A percentile compares a stretch with the other conserved stretches of the same genome.
Evolutionary conservation across 148 eudicot genomes (phyloP).

Genomic region (Limonium bicolor): DNA sequence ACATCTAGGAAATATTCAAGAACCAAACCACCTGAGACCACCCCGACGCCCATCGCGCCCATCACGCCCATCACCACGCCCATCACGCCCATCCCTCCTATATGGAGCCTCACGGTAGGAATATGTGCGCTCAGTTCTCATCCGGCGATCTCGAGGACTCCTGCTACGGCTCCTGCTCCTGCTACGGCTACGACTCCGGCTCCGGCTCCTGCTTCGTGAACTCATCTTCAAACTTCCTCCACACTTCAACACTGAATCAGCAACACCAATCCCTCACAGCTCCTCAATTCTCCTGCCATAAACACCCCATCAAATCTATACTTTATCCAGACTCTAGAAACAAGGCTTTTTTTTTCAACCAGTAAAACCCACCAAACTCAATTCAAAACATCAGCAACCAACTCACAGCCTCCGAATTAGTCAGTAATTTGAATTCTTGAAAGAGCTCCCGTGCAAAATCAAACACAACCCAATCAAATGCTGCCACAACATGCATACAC

Average conservation of each 20-base stretch:
- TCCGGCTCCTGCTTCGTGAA: conserved; percentile 45
- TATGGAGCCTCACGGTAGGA: conserved; percentile 92
- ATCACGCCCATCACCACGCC: no score
- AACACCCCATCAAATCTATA: conserved; percentile 32
- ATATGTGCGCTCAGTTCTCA: conserved; percentile 58
- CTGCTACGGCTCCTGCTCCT: conserved; percentile 73
- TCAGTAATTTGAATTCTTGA: conserved; percentile 8
- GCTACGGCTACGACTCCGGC: conserved; percentile 32
- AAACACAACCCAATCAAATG: conserved; percentile 11
- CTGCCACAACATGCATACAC: not conserved
- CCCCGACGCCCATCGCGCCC: no score
- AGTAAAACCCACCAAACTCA: conserved; percentile 21
- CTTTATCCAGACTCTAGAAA: conserved; percentile 20
- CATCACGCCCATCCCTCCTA: conserved; percentile 69
- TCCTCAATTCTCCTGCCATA: conserved; percentile 32
- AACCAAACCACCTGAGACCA: conserved; percentile 89
- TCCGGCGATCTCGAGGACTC: conserved; percentile 80
- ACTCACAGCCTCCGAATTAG: conserved; percentile 17
- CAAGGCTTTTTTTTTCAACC: conserved; percentile 16
- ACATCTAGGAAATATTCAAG: conserved; percentile 7
- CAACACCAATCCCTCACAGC: conserved; percentile 46
- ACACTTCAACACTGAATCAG: conserved; percentile 23
- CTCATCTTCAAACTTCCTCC: conserved; percentile 48
- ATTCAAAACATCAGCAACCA: conserved; percentile 20
- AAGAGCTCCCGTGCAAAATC: conserved; percentile 12